Evolutionary conservation across 2,329 filamentous ascomycete species (phyloP).

Genomic region (Paramyrothecium sp.): DNA sequence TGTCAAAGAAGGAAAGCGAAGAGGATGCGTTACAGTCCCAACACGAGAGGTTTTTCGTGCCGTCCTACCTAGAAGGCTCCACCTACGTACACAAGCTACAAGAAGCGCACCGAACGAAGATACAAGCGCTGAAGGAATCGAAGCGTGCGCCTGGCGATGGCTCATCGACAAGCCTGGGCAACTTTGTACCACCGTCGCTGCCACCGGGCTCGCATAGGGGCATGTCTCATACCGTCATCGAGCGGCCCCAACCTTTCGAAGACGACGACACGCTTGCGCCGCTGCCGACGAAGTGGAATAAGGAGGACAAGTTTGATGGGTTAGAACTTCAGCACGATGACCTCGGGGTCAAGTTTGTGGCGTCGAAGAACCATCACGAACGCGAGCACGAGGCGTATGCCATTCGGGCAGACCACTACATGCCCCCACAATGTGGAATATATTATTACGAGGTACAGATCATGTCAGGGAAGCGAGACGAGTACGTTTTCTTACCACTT

Average conservation of each 20-base stretch:
- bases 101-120: conserved; percentile 63
- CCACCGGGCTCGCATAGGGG: conserved; percentile 64
- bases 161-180: conserved; percentile 41
- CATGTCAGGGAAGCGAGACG: conserved; percentile 48
- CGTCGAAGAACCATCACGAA: conserved; percentile 44
- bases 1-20: conserved; percentile 25
- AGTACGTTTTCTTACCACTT: conserved; percentile 39
- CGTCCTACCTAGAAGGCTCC: conserved; percentile 78
- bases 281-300: conserved; percentile 81
- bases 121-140: conserved; percentile 49
- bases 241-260: conserved; percentile 63
- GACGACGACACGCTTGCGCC: conserved; percentile 61
- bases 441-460: conserved; percentile 84
- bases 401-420: conserved; percentile 79
- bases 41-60: conserved; percentile 66
- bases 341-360: conserved; percentile 64
- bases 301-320: conserved; percentile 68
- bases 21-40: conserved; percentile 21
- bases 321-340: conserved; percentile 76
- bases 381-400: conserved; percentile 74
- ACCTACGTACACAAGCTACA: conserved; percentile 76
- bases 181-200: conserved; percentile 39
- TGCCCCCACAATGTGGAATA: conserved; percentile 86
- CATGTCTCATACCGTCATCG: conserved; percentile 80
- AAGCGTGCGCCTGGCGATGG: conserved; percentile 16